These are phyloP conservation scores for Pseudocercospora macadamiae DNA, from an alignment of 2,329 filamentous ascomycete species.

Conservation along the genomic window DNA sequence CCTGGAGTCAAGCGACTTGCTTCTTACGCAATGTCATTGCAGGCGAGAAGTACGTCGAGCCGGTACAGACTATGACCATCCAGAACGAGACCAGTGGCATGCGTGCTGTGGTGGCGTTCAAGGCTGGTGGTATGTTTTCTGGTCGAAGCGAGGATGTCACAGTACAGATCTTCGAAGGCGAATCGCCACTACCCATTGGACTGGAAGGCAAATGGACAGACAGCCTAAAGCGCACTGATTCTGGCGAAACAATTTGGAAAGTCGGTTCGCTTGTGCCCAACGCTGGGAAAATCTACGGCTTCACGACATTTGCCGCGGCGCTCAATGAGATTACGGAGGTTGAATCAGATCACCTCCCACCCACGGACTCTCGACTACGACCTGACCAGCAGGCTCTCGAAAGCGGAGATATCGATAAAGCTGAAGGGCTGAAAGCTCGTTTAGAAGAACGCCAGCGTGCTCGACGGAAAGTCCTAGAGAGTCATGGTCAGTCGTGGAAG, in stretches of 20 bases:
- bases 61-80: slow-evolving; percentile 86
- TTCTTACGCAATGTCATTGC: slow-evolving; percentile 96
- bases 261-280: slow-evolving; percentile 78
- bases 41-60: slow-evolving; percentile 97
- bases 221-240: slow-evolving; percentile 65
- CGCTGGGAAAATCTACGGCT: slow-evolving; percentile 77
- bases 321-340: slow-evolving; percentile 86
- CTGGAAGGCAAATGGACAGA: slow-evolving; percentile 84
- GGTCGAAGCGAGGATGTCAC: slow-evolving; percentile 88
- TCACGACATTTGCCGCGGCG: slow-evolving; percentile 81
- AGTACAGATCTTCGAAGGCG: slow-evolving; percentile 71
- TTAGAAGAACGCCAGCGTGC: slow-evolving; percentile 85
- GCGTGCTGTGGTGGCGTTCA: slow-evolving; percentile 87
- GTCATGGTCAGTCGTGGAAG: slow-evolving; percentile 69
- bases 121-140: slow-evolving; percentile 94
- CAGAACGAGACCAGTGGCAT: slow-evolving; percentile 81
- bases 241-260: slow-evolving; percentile 74
- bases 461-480: slow-evolving; percentile 75
- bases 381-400: slow-evolving; percentile 89
- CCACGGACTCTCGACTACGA: slow-evolving; percentile 80
- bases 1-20: slow-evolving; percentile 83
- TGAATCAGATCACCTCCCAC: slow-evolving; percentile 73
- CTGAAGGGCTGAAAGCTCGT: slow-evolving; percentile 78
- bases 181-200: slow-evolving; percentile 66
- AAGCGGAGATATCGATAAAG: slow-evolving; percentile 76